Evolutionary conservation across 1,284 basidiomycete species (phyloP).

Genomic region (Ganoderma sp.): DNA sequence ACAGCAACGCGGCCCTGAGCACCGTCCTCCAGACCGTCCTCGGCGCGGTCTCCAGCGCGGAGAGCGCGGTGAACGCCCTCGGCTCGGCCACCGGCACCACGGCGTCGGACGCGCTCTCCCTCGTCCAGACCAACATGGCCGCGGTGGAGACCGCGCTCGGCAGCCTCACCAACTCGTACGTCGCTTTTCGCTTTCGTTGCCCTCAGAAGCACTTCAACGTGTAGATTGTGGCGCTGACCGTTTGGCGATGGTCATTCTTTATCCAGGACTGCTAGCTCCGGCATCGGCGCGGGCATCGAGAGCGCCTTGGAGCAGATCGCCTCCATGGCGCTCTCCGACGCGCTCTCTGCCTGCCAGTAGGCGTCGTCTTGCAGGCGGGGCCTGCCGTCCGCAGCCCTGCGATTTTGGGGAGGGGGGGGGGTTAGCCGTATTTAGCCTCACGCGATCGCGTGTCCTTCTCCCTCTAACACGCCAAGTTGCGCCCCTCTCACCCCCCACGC

Average conservation of each 20-base stretch:
- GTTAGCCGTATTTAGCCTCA: neutral
- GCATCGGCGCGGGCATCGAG: slow-evolving; percentile 23
- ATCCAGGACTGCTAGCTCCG: slow-evolving; percentile 31
- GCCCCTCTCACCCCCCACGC: too few species aligned
- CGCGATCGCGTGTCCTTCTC: too few species aligned
- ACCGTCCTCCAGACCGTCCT: slow-evolving; percentile 36
- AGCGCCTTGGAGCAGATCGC: slow-evolving; percentile 24
- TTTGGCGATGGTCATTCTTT: neutral
- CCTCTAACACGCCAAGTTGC: too few species aligned
- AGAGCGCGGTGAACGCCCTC: slow-evolving; percentile 43
- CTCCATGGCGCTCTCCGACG: neutral
- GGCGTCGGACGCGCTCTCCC: slow-evolving; percentile 43
- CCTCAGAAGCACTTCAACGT: neutral
- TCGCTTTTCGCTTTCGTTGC: slow-evolving; percentile 7
- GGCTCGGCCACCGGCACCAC: slow-evolving; percentile 41
- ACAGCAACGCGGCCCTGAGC: slow-evolving; percentile 40
- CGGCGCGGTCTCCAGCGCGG: slow-evolving; percentile 40
- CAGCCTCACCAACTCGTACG: slow-evolving; percentile 42
- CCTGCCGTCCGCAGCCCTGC: neutral
- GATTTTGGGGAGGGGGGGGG: too few species aligned
- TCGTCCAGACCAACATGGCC: slow-evolving; percentile 42
- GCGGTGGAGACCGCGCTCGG: slow-evolving; percentile 41
- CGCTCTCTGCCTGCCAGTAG: neutral
- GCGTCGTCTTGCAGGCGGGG: neutral
- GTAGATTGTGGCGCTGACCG: neutral